Evolutionary conservation across 1,284 basidiomycete genomes (phyloP).

Genomic region (Ceratobasidium sp.): DNA sequence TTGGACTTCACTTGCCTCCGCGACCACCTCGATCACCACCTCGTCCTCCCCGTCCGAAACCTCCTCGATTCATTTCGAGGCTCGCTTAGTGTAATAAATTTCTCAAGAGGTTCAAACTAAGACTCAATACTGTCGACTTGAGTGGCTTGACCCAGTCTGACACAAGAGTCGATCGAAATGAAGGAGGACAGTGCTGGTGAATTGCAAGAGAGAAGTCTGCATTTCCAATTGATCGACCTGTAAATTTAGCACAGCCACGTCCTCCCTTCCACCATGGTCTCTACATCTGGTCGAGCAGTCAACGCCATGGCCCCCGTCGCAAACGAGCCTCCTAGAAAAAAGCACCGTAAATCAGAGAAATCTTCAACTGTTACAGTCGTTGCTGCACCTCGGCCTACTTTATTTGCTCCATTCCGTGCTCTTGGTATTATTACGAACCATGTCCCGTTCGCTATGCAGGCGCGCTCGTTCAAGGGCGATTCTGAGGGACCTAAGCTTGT

Average conservation of each 20-base stretch:
- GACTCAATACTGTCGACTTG: background rate
- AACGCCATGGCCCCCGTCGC: background rate
- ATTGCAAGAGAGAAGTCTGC: background rate
- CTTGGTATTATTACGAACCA: constrained; percentile 93
- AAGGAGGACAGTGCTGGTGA: background rate
- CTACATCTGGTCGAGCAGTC: constrained; percentile 4
- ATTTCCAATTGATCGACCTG: constrained; percentile 35
- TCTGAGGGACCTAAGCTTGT: constrained; percentile 83
- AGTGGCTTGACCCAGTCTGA: too few relatives aligned
- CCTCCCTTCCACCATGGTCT: constrained; percentile 11
- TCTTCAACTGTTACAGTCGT: background rate
- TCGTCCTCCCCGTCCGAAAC: constrained; percentile 52
- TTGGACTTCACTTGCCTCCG: constrained; percentile 12
- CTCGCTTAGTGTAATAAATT: background rate
- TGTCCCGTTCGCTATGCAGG: constrained; percentile 90
- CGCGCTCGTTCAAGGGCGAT: constrained; percentile 86
- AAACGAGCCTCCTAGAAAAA: constrained; percentile 33
- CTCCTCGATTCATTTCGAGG: constrained; percentile 61
- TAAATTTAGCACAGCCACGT: constrained; percentile 43
- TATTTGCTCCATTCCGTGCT: constrained; percentile 96
- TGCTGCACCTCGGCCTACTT: constrained; percentile 47
- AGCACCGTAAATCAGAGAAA: constrained; percentile 20
- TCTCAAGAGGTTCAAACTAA: background rate
- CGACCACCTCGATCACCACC: constrained; percentile 43
- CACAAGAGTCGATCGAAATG: background rate